Evolutionary conservation across 1,284 basidiomycete species (phyloP).

Genomic region (Apiotrichum porosum): DNA sequence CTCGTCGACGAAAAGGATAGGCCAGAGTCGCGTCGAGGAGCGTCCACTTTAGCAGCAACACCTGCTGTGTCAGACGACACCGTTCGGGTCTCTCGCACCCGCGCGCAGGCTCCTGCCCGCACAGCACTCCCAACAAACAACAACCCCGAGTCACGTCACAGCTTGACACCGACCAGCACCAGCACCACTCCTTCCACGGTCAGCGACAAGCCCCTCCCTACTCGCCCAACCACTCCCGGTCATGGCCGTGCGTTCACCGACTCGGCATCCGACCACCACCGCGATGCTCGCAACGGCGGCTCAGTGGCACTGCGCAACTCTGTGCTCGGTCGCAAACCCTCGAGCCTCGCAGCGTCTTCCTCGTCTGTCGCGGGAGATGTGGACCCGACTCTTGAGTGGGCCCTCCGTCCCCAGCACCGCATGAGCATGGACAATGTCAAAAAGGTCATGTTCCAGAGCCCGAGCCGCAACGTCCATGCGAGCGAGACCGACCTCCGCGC

Average conservation of each 20-base stretch:
- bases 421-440: conserved; percentile 17
- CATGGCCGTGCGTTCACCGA: background rate
- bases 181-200: too few relatives aligned
- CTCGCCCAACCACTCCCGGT: conserved; percentile 1
- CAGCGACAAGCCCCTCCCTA: background rate
- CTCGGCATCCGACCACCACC: too few relatives aligned
- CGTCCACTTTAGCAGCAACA: too few relatives aligned
- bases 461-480: background rate
- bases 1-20: conserved; percentile 11
- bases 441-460: conserved; percentile 16
- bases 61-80: background rate
- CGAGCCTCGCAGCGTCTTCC: too few relatives aligned
- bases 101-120: background rate
- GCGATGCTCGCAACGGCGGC: too few relatives aligned
- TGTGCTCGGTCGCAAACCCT: too few relatives aligned
- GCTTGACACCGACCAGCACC: background rate
- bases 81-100: too few relatives aligned
- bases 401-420: conserved; percentile 2
- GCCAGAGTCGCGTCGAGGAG: too few relatives aligned
- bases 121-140: background rate
- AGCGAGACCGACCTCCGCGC: conserved; percentile 12
- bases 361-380: too few relatives aligned
- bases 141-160: background rate
- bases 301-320: too few relatives aligned
- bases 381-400: background rate